Percentiles rank a stretch among this genome's conserved stretches.
Conservation (phyloP, 164 flowering plant genomes). For the Vitis rupestris region DNA sequence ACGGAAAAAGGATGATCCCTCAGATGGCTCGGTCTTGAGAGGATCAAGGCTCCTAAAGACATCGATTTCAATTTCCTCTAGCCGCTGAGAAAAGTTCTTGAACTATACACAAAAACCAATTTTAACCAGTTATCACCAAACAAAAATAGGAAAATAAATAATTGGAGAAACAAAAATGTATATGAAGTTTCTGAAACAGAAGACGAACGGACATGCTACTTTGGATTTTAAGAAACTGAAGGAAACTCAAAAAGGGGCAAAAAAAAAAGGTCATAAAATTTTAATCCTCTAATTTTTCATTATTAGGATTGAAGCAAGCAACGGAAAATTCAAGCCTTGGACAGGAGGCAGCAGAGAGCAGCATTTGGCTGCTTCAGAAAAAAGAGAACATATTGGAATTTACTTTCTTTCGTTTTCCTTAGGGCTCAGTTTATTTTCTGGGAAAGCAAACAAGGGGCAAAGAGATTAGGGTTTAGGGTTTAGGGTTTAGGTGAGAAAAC, state of each 20-base stretch:
- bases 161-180: not conserved
- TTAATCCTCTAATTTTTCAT: too few relatives aligned
- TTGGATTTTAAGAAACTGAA: too few relatives aligned
- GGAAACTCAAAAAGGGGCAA: too few relatives aligned
- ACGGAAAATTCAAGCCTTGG: too few relatives aligned
- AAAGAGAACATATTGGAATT: too few relatives aligned
- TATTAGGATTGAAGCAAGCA: not conserved
- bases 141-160: not conserved
- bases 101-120: slow-evolving; percentile 47
- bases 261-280: not conserved
- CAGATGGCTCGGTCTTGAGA: slow-evolving; percentile 56
- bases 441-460: too few relatives aligned
- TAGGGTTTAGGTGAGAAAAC: slow-evolving; percentile 12
- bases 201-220: too few relatives aligned
- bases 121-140: not conserved
- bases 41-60: slow-evolving; percentile 67
- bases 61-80: slow-evolving; percentile 71
- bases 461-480: not conserved
- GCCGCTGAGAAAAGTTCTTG: slow-evolving; percentile 59
- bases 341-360: too few relatives aligned
- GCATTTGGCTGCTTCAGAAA: too few relatives aligned
- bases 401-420: too few relatives aligned
- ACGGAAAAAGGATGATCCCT: slow-evolving; percentile 69
- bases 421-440: too few relatives aligned
- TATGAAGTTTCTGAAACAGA: too few relatives aligned